Evolutionary conservation across 1,139 yeast genomes (phyloP).

Genomic region (Candida buenavistaensis): DNA sequence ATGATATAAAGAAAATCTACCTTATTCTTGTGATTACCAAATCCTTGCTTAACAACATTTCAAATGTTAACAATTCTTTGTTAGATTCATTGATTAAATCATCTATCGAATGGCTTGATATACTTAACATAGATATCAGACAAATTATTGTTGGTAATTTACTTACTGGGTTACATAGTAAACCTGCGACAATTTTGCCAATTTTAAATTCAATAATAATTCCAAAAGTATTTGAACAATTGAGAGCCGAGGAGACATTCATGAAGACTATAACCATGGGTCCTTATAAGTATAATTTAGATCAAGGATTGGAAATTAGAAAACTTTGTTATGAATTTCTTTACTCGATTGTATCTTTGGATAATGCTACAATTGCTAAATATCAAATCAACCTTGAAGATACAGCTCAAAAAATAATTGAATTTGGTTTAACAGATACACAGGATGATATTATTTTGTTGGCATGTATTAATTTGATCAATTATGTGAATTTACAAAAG

Average conservation of each 20-base stretch:
- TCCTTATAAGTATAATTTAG: constrained; percentile 81
- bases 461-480: constrained; percentile 34
- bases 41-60: constrained; percentile 26
- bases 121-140: constrained; percentile 41
- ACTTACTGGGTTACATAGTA: constrained; percentile 61
- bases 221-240: constrained; percentile 55
- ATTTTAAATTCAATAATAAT: constrained; percentile 69
- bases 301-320: constrained; percentile 74
- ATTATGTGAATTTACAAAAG: constrained; percentile 26
- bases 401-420: constrained; percentile 30
- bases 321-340: constrained; percentile 73
- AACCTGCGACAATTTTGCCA: constrained; percentile 58
- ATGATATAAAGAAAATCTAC: constrained; percentile 25
- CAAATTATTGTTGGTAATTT: constrained; percentile 62
- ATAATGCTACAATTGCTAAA: constrained; percentile 21
- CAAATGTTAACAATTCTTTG: constrained; percentile 13
- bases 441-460: constrained; percentile 42
- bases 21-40: constrained; percentile 37
- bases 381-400: constrained; percentile 21
- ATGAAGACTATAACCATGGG: constrained; percentile 79
- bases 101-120: constrained; percentile 20
- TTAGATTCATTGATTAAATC: constrained; percentile 15
- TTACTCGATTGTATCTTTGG: constrained; percentile 48
- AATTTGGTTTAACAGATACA: constrained; percentile 35
- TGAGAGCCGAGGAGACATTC: constrained; percentile 55